Percentiles rank a stretch among this genome's conserved stretches.
phyloP scores from a whole-genome alignment of 2,329 filamentous ascomycete species.

The Talaromyces amestolkiae region DNA sequence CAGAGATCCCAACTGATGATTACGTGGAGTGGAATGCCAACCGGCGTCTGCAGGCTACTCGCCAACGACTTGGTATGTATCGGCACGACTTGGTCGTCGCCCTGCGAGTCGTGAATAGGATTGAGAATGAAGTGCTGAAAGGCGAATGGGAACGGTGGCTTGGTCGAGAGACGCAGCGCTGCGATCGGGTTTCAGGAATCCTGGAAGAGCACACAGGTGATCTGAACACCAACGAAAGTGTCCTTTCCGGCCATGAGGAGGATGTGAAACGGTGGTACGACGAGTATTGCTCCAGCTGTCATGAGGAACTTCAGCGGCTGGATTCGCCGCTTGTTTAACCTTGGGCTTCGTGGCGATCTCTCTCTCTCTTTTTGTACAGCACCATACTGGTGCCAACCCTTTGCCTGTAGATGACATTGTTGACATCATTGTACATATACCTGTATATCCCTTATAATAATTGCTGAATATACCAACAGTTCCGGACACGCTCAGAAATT shows the following conservation, averaged over 20 bases:
- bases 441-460: constrained; percentile 2
- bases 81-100: constrained; percentile 89
- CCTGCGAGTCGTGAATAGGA: constrained; percentile 81
- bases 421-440: constrained; percentile 11
- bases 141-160: constrained; percentile 96
- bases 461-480: neutral
- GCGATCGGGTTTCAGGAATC: constrained; percentile 60
- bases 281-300: constrained; percentile 63
- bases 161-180: constrained; percentile 71
- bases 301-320: constrained; percentile 40
- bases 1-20: constrained; percentile 27
- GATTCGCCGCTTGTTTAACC: constrained; percentile 18
- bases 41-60: constrained; percentile 70
- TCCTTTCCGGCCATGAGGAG: constrained; percentile 38
- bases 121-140: constrained; percentile 80
- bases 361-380: constrained; percentile 22
- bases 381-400: neutral
- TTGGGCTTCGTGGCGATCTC: neutral
- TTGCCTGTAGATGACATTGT: neutral
- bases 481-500: neutral
- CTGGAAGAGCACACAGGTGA: constrained; percentile 32
- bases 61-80: constrained; percentile 78
- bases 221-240: constrained; percentile 28
- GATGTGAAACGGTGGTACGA: constrained; percentile 57
- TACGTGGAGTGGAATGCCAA: constrained; percentile 35